phyloP scores from a whole-genome alignment of 2,329 filamentous ascomycete species.

The Claviceps africana region DNA sequence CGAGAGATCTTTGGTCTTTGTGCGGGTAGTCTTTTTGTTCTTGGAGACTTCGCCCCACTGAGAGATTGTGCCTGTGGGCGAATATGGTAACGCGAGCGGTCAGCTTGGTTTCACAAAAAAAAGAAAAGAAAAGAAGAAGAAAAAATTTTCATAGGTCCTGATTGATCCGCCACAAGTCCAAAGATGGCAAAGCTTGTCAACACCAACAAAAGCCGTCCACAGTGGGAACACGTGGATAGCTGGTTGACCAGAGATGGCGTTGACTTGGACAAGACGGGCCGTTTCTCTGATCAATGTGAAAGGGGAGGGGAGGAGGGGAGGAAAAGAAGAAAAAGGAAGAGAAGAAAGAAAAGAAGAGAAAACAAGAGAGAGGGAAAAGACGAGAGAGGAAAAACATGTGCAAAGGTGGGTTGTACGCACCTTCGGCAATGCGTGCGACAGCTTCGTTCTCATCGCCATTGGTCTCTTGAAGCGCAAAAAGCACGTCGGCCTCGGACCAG shows the following conservation, averaged over 20 bases:
- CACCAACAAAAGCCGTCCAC: too few species aligned
- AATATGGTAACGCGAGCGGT: slow-evolving; percentile 2
- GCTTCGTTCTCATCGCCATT: slow-evolving; percentile 63
- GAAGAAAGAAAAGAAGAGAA: background rate
- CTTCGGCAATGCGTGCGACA: slow-evolving; percentile 67
- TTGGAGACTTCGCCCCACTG: slow-evolving; percentile 78
- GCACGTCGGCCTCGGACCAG: slow-evolving; percentile 90
- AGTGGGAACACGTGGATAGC: background rate
- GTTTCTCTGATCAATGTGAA: background rate
- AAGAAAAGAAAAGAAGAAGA: background rate
- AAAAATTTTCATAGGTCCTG: background rate
- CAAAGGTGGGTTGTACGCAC: slow-evolving; percentile 29
- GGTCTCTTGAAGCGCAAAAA: slow-evolving; percentile 83
- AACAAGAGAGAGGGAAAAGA: background rate
- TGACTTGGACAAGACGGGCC: background rate
- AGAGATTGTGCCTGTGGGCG: slow-evolving; percentile 52
- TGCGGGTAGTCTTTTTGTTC: slow-evolving; percentile 61
- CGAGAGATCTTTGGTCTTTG: slow-evolving; percentile 54
- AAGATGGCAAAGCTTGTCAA: background rate
- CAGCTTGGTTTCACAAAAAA: slow-evolving; percentile 3
- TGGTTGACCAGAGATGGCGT: background rate
- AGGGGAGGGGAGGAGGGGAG: background rate
- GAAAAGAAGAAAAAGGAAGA: background rate
- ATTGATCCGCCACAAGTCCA: background rate
- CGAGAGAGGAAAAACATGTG: background rate